These are phyloP conservation scores for Haplographium delicatum DNA, from an alignment of 495 filamentous ascomycete genomes.

Conservation along the genomic window DNA sequence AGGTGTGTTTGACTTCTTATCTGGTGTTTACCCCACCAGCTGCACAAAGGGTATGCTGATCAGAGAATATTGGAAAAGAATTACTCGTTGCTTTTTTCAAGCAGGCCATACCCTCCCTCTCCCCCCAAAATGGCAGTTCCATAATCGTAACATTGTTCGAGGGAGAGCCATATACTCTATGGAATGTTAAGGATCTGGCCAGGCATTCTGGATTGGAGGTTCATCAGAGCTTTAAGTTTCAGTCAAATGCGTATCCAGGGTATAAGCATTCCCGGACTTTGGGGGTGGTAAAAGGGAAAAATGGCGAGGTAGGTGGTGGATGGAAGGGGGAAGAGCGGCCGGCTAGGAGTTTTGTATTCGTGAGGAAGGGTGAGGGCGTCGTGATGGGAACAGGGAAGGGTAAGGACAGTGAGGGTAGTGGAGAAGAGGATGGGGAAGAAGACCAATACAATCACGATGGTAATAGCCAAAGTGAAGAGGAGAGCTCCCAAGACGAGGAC, in stretches of 20 bases:
- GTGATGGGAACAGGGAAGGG: constrained; percentile 25
- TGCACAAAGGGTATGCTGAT: not conserved
- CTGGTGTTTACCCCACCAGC: not conserved
- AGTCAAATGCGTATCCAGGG: constrained; percentile 67
- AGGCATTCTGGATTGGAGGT: constrained; percentile 73
- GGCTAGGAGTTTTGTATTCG: constrained; percentile 76
- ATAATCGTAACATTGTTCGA: constrained; percentile 89
- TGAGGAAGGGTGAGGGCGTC: constrained; percentile 48
- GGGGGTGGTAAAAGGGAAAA: constrained; percentile 62
- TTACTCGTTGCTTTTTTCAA: constrained; percentile 80
- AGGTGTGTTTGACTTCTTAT: constrained; percentile 27
- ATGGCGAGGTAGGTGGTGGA: constrained; percentile 40
- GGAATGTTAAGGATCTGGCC: constrained; percentile 86
- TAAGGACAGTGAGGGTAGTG: constrained; percentile 41
- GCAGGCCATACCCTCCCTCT: constrained; percentile 39
- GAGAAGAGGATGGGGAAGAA: constrained; percentile 24
- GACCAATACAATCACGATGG: too few relatives aligned
- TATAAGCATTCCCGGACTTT: constrained; percentile 87
- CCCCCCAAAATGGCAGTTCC: constrained; percentile 44
- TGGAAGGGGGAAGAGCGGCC: constrained; percentile 79
- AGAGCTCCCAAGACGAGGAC: not conserved
- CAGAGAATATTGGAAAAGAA: constrained; percentile 35
- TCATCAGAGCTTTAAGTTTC: constrained; percentile 71
- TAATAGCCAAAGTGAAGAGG: too few relatives aligned
- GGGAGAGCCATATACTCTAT: constrained; percentile 86